Percentiles rank a stretch among this genome's conserved stretches.
Conservation (phyloP, 805 yeast genomes). For the Myxozyma lipomycoides region DNA sequence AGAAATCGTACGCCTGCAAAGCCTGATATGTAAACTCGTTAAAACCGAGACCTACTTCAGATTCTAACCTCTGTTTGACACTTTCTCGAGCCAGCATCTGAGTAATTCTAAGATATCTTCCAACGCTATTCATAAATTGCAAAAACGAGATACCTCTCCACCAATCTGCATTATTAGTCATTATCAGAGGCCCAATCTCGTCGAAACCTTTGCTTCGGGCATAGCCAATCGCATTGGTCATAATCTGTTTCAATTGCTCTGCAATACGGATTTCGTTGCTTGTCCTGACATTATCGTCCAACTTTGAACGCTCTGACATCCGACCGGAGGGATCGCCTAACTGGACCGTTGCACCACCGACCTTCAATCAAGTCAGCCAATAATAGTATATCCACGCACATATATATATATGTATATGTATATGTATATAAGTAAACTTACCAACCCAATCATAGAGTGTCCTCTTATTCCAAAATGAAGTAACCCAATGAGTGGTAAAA, state of each 20-base stretch:
- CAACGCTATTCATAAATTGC: conserved; percentile 71
- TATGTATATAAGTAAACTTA: conserved; percentile 33
- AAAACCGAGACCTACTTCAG: conserved; percentile 79
- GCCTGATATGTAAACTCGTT: conserved; percentile 93
- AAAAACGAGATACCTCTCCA: conserved; percentile 75
- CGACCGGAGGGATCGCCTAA: conserved; percentile 98
- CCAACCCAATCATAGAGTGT: conserved; percentile 69
- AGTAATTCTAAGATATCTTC: conserved; percentile 72
- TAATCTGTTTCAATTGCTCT: conserved; percentile 57
- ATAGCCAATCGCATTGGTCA: conserved; percentile 57
- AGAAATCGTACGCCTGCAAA: conserved; percentile 90
- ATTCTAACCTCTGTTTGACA: conserved; percentile 64
- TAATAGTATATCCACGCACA: neutral
- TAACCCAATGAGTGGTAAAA: conserved; percentile 79
- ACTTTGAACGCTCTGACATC: conserved; percentile 60
- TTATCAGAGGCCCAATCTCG: conserved; percentile 41
- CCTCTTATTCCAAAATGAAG: conserved; percentile 83
- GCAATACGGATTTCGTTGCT: conserved; percentile 59
- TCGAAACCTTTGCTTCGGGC: conserved; percentile 48
- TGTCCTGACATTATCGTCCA: conserved; percentile 51
- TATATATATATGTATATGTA: neutral
- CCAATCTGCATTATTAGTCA: conserved; percentile 75
- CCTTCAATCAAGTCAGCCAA: conserved; percentile 13
- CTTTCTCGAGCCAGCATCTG: conserved; percentile 89
- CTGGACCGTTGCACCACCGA: conserved; percentile 89